phyloP scores from a whole-genome alignment of 75 land plant genomes.

The Ceratopteris richardii region DNA sequence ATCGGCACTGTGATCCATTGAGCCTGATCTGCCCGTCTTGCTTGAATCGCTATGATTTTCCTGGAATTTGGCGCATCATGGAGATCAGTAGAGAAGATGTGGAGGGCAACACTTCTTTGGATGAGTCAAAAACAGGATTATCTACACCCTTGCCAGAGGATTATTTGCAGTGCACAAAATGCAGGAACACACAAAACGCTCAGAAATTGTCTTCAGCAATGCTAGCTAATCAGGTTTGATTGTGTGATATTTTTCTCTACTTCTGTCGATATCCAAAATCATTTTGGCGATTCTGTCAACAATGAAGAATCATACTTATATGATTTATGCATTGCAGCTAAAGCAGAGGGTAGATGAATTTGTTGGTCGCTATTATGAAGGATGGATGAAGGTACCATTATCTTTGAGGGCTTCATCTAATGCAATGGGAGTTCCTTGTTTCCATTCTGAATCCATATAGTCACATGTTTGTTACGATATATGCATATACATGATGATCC shows the following conservation, averaged over 20 bases:
- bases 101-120: slow-evolving; percentile 4
- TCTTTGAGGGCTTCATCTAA: too few species aligned
- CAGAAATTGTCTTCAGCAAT: slow-evolving; percentile 51
- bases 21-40: slow-evolving; percentile 72
- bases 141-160: slow-evolving; percentile 13
- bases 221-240: slow-evolving; percentile 79
- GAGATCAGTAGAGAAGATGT: background rate
- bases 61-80: slow-evolving; percentile 46
- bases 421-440: too few species aligned
- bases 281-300: too few species aligned
- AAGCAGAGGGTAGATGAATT: slow-evolving; percentile 71
- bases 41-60: slow-evolving; percentile 55
- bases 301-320: too few species aligned
- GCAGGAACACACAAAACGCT: slow-evolving; percentile 41
- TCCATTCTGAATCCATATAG: too few species aligned
- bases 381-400: slow-evolving; percentile 84
- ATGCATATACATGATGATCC: too few species aligned
- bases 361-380: slow-evolving; percentile 65
- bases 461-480: too few species aligned
- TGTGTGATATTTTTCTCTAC: too few species aligned
- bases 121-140: slow-evolving; percentile 6
- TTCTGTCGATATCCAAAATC: too few species aligned
- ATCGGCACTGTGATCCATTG: slow-evolving; percentile 71
- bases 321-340: slow-evolving; percentile 66
- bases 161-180: slow-evolving; percentile 62